These are phyloP conservation scores for Sesbania bispinosa DNA, from an alignment of 306 rosid species.

Conservation along the genomic window DNA sequence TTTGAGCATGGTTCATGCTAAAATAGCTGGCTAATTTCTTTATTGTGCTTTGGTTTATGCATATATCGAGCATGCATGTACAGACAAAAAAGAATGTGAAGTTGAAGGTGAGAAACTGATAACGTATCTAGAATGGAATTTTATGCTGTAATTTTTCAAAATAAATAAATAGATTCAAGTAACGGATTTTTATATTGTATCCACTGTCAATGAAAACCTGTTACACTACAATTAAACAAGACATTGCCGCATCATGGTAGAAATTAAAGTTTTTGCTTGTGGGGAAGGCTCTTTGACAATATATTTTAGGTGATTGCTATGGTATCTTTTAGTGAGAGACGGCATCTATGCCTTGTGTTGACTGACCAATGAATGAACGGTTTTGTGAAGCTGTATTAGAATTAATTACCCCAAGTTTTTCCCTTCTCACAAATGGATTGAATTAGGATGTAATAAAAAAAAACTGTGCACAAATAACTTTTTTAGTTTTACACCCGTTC, in stretches of 20 bases:
- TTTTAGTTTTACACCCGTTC: no score
- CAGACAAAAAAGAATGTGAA: not conserved
- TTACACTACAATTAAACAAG: not conserved
- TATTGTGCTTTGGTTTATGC: not conserved
- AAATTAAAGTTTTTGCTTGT: not conserved
- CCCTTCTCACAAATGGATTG: no score
- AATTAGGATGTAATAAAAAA: no score
- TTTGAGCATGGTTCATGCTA: not conserved
- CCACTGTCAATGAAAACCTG: not conserved
- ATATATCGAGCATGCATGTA: not conserved
- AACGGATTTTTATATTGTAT: not conserved
- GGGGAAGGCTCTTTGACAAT: not conserved
- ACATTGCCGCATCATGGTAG: not conserved
- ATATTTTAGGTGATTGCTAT: no score
- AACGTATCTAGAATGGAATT: slow-evolving; percentile 6
- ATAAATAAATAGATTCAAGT: not conserved
- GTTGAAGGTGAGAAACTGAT: not conserved
- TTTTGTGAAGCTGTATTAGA: no score
- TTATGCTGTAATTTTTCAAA: not conserved
- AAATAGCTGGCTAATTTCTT: not conserved
- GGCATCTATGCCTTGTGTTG: no score
- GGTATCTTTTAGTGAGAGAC: no score
- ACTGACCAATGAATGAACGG: no score
- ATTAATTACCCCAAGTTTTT: no score
- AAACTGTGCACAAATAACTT: no score